phyloP scores from a whole-genome alignment of 75 land plant species.

The Pseudotsuga menziesii region DNA sequence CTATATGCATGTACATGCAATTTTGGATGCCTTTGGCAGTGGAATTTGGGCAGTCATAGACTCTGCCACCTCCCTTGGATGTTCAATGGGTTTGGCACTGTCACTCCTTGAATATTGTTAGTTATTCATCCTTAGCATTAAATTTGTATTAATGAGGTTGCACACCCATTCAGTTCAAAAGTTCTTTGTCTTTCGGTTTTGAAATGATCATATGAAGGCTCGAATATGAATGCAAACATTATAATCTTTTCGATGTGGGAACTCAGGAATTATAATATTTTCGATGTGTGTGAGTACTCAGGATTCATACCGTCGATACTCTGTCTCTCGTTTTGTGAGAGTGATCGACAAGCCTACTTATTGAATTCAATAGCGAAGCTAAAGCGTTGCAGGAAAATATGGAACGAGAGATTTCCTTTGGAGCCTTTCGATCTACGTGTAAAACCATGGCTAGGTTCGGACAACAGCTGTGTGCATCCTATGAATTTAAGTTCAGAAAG shows the following conservation, averaged over 20 bases:
- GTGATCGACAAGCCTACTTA: slow-evolving; percentile 59
- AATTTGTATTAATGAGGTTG: not conserved
- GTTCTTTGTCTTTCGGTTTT: too few relatives aligned
- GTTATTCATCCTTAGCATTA: slow-evolving; percentile 1
- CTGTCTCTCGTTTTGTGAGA: slow-evolving; percentile 39
- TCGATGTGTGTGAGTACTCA: slow-evolving; percentile 15
- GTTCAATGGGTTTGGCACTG: slow-evolving; percentile 94
- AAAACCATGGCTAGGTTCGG: slow-evolving; percentile 11
- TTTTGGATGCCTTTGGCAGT: slow-evolving; percentile 85
- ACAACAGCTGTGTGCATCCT: not conserved
- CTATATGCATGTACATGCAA: slow-evolving; percentile 55
- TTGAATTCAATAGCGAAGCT: slow-evolving; percentile 60
- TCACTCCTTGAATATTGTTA: slow-evolving; percentile 74
- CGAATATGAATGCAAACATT: too few relatives aligned
- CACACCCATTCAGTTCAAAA: too few relatives aligned
- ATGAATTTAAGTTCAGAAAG: not conserved
- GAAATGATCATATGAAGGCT: too few relatives aligned
- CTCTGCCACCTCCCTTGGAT: slow-evolving; percentile 68
- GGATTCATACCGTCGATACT: slow-evolving; percentile 57
- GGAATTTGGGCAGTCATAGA: slow-evolving; percentile 30
- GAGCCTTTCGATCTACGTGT: slow-evolving; percentile 69
- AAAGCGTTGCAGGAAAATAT: slow-evolving; percentile 67
- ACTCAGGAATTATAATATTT: too few relatives aligned
- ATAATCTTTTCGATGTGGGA: too few relatives aligned
- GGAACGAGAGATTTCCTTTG: slow-evolving; percentile 46